Evolutionary conservation across 768 basidiomycete species (phyloP).

Genomic region (Mycena maculata): DNA sequence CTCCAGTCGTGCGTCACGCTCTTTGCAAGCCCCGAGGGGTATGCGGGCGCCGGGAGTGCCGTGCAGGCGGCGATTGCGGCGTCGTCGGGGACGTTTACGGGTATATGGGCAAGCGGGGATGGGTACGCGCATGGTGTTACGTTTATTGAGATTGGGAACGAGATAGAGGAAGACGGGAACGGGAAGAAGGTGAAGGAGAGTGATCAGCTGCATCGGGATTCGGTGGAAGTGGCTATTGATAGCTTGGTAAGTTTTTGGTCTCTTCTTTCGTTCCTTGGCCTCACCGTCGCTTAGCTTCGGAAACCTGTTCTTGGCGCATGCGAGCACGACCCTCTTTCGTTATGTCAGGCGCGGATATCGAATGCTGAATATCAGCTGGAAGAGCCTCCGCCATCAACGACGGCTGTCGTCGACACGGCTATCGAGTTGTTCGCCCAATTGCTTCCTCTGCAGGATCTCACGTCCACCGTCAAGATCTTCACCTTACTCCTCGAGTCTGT

Average conservation of each 20-base stretch:
- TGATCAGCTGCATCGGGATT: slow-evolving; percentile 78
- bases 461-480: slow-evolving; percentile 65
- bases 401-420: slow-evolving; percentile 88
- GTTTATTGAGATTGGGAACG: slow-evolving; percentile 65
- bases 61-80: slow-evolving; percentile 94
- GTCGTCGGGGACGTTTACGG: slow-evolving; percentile 83
- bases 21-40: slow-evolving; percentile 90
- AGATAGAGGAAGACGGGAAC: slow-evolving; percentile 48
- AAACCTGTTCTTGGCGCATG: slow-evolving; percentile 85
- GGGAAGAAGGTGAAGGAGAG: slow-evolving; percentile 51
- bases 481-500: slow-evolving; percentile 72
- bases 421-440: slow-evolving; percentile 88
- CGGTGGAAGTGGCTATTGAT: slow-evolving; percentile 84
- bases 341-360: slow-evolving; percentile 65
- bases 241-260: slow-evolving; percentile 67
- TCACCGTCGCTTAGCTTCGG: slow-evolving; percentile 60
- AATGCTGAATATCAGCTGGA: slow-evolving; percentile 58
- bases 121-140: slow-evolving; percentile 95
- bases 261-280: neutral
- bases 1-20: slow-evolving; percentile 84
- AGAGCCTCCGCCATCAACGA: slow-evolving; percentile 80
- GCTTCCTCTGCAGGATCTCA: slow-evolving; percentile 80
- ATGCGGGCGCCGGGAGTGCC: slow-evolving; percentile 71
- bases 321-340: slow-evolving; percentile 86
- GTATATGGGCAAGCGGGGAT: slow-evolving; percentile 88